Base-by-base conservation (phyloP, 495 filamentous ascomycete genomes). In the Bathelium albidoporum region DNA sequence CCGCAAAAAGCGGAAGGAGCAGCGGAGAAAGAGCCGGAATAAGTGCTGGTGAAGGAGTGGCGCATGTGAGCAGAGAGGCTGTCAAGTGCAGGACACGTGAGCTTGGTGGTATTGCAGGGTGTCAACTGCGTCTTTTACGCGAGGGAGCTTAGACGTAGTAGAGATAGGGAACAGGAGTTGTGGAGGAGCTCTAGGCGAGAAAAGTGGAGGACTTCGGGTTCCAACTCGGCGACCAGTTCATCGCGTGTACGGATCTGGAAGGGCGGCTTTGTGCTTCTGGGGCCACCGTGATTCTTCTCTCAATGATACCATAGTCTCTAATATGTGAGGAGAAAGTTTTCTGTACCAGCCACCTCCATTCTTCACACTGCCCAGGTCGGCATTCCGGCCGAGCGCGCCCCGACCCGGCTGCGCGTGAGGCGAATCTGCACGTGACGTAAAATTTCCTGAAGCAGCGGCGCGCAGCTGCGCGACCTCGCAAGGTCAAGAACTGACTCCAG, bases 1-100 rank as follows among this genome's bases (percentile, higher is more conserved):
- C 53, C 79, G 83, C 58, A 84, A 85, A 34, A 91, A 87, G 88
- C 86, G 90, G 68, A 87, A 87, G 53, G 85, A 89, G 68, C 86
- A 90, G 68, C 87, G 49, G 24, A 55, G 49, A 20, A 4, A 24
- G 24, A 55, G 49, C 20, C 12, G 24, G 49, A 55, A 55, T 29
- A 55, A 55, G 24, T 55, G 49, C 16, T 55, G 49, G 49, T 55
- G 49, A 55, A n/a, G 44, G 44, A 18, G 5, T 12, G 49, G 10
- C 4, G 24, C 7, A 12, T 20, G 12, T n/a, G 5, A 10, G 12
- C 29, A 20, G 20, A 55, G n/a, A 49, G 5, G 44, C 5, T 12
- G 44, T 5, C 5, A 16, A 16, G 44, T 20, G 44, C 44, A 20
- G n/a, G 22, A 9, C 18, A 10, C 18, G 36, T 10, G 18, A 10